Conservation (phyloP, 2,329 filamentous ascomycete genomes). For the Aspergillus unguis region DNA sequence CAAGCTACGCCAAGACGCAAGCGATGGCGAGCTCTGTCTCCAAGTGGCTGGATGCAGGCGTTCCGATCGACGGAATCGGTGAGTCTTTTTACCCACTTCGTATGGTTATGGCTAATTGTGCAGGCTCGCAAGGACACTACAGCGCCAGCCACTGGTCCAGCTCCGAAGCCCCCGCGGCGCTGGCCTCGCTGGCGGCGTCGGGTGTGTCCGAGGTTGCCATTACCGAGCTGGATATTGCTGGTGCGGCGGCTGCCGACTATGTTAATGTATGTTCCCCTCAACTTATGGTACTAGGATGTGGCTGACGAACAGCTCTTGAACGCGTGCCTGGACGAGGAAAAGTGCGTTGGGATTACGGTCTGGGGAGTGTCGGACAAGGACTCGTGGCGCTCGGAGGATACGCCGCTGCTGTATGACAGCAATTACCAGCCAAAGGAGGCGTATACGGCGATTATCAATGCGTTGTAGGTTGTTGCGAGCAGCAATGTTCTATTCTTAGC, state of each 20-base stretch:
- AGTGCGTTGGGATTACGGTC: constrained; percentile 65
- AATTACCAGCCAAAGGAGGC: constrained; percentile 43
- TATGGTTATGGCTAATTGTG: not conserved
- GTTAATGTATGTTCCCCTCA: constrained; percentile 38
- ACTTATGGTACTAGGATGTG: constrained; percentile 17
- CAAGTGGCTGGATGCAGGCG: constrained; percentile 60
- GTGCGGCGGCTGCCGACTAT: constrained; percentile 57
- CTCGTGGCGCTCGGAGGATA: constrained; percentile 38
- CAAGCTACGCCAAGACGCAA: constrained; percentile 56
- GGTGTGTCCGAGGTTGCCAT: constrained; percentile 58
- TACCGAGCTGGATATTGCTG: constrained; percentile 66
- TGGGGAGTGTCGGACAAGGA: constrained; percentile 52
- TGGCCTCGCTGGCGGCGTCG: constrained; percentile 52
- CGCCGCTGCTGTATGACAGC: constrained; percentile 43
- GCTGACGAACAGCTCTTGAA: constrained; percentile 38
- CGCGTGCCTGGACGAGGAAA: constrained; percentile 56
- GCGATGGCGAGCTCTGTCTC: constrained; percentile 59
- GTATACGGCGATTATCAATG: constrained; percentile 27
- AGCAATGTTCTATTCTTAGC: too few species aligned
- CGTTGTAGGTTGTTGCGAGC: not conserved
- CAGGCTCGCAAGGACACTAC: constrained; percentile 58
- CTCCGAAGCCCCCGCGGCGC: constrained; percentile 33
- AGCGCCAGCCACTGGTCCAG: constrained; percentile 32
- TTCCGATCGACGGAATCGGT: constrained; percentile 64
- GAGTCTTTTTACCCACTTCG: constrained; percentile 17